These are phyloP conservation scores for Beauveria sp. DNA, from an alignment of 2,329 filamentous ascomycete genomes.

Conservation along the genomic window DNA sequence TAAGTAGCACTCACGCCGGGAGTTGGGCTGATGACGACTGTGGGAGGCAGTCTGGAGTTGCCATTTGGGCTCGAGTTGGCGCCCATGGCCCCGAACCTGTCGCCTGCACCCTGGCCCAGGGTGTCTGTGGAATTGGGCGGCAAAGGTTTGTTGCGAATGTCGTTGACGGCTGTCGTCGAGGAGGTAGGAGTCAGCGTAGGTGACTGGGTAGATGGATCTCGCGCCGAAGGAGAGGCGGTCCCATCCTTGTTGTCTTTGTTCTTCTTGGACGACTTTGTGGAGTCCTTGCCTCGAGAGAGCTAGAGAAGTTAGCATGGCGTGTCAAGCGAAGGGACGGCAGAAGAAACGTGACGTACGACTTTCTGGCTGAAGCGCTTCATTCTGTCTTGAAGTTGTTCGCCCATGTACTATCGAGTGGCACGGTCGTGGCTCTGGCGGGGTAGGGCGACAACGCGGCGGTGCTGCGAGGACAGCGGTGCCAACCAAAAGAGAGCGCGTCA, in stretches of 20 bases:
- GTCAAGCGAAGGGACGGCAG: slow-evolving; percentile 10
- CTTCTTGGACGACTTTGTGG: slow-evolving; percentile 75
- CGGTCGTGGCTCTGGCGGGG: slow-evolving; percentile 11
- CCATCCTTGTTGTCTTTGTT: slow-evolving; percentile 67
- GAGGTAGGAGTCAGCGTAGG: slow-evolving; percentile 73
- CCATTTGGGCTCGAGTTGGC: slow-evolving; percentile 30
- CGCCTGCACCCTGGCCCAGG: slow-evolving; percentile 24
- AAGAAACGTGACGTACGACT: slow-evolving; percentile 62
- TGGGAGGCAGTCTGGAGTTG: slow-evolving; percentile 56
- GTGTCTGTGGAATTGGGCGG: slow-evolving; percentile 46
- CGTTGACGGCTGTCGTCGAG: slow-evolving; percentile 79
- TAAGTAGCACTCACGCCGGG: slow-evolving; percentile 59
- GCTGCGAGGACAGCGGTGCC: slow-evolving; percentile 1
- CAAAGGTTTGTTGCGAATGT: slow-evolving; percentile 74
- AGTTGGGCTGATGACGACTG: slow-evolving; percentile 90
- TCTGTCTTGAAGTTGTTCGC: slow-evolving; percentile 35
- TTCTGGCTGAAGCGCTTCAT: slow-evolving; percentile 98
- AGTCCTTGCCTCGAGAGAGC: slow-evolving; percentile 85
- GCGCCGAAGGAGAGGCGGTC: slow-evolving; percentile 67
- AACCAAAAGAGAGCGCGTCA: slow-evolving; percentile 1
- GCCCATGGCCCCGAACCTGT: slow-evolving; percentile 34
- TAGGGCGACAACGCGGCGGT: slow-evolving; percentile 8
- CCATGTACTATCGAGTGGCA: slow-evolving; percentile 3
- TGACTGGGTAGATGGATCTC: slow-evolving; percentile 49
- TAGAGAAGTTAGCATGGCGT: slow-evolving; percentile 32